These are phyloP conservation scores for Leishmania lainsoni DNA, from an alignment of 208 protist genomes.

Conservation along the genomic window DNA sequence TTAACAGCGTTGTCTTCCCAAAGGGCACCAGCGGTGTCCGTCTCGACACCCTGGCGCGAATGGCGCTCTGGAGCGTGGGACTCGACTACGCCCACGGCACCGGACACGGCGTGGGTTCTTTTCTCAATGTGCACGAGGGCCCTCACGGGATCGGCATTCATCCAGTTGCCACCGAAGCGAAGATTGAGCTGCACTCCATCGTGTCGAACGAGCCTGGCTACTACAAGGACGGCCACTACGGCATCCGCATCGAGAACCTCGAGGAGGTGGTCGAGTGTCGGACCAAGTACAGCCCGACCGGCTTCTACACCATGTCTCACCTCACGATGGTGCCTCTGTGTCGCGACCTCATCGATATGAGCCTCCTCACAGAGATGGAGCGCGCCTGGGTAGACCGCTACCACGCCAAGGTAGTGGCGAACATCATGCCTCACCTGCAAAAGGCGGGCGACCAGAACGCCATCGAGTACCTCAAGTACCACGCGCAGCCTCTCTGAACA, in stretches of 20 bases:
- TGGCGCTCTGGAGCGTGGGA: constrained; percentile 91
- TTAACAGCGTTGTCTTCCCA: constrained; percentile 91
- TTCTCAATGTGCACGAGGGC: constrained; percentile 97
- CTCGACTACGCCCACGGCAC: constrained; percentile 97
- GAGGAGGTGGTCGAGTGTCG: constrained; percentile 78
- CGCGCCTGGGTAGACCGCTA: constrained; percentile 80
- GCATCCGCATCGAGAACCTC: constrained; percentile 98
- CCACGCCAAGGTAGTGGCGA: constrained; percentile 53
- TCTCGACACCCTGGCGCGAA: constrained; percentile 92
- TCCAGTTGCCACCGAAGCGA: constrained; percentile 50
- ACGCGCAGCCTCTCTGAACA: constrained; percentile 56
- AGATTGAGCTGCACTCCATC: constrained; percentile 61
- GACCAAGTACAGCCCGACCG: constrained; percentile 58
- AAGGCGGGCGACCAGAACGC: constrained; percentile 50
- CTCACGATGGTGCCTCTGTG: constrained; percentile 93
- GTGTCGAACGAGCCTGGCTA: constrained; percentile 96
- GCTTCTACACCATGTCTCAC: constrained; percentile 75
- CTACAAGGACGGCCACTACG: constrained; percentile 97
- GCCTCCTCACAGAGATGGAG: constrained; percentile 74
- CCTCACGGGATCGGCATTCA: constrained; percentile 79
- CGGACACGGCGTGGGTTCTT: constrained; percentile 97
- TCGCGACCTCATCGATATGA: constrained; percentile 85
- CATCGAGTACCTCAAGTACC: constrained; percentile 69
- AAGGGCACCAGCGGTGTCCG: constrained; percentile 69
- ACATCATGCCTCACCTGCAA: constrained; percentile 52